phyloP scores from a whole-genome alignment of 495 filamentous ascomycete species.

The Daldinia childiae region DNA sequence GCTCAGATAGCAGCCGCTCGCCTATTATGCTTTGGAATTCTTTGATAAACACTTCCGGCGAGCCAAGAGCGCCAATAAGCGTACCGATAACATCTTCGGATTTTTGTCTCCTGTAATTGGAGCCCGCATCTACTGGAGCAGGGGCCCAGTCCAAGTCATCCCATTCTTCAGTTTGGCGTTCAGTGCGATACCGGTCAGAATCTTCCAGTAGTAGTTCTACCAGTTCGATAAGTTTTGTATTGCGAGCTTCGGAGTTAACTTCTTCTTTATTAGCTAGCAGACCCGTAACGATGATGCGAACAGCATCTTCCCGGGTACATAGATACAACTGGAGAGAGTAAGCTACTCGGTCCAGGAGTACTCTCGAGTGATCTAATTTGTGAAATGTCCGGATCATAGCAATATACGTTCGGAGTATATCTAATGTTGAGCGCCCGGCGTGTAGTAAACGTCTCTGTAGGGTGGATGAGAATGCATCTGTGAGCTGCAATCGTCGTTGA shows the following conservation, averaged over 20 bases:
- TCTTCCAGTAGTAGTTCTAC: slow-evolving; percentile 72
- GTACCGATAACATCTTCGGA: slow-evolving; percentile 91
- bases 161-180: slow-evolving; percentile 68
- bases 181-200: slow-evolving; percentile 60
- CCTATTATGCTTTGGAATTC: slow-evolving; percentile 89
- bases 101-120: slow-evolving; percentile 89
- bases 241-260: slow-evolving; percentile 53
- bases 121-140: slow-evolving; percentile 90
- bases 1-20: slow-evolving; percentile 79
- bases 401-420: slow-evolving; percentile 91
- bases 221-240: slow-evolving; percentile 71
- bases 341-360: slow-evolving; percentile 86
- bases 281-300: slow-evolving; percentile 85
- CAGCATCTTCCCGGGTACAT: slow-evolving; percentile 91
- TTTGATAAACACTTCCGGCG: slow-evolving; percentile 88
- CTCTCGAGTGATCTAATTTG: slow-evolving; percentile 88
- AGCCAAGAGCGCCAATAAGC: slow-evolving; percentile 85
- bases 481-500: slow-evolving; percentile 70
- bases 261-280: slow-evolving; percentile 75
- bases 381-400: slow-evolving; percentile 90
- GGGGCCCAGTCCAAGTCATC: slow-evolving; percentile 92
- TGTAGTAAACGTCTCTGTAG: slow-evolving; percentile 81
- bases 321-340: slow-evolving; percentile 85
- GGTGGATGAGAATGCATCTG: slow-evolving; percentile 72
- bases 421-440: slow-evolving; percentile 85